These are phyloP conservation scores for Chrysophaeum taylorii DNA, from an alignment of 352 stramenopile species.

Conservation along the genomic window DNA sequence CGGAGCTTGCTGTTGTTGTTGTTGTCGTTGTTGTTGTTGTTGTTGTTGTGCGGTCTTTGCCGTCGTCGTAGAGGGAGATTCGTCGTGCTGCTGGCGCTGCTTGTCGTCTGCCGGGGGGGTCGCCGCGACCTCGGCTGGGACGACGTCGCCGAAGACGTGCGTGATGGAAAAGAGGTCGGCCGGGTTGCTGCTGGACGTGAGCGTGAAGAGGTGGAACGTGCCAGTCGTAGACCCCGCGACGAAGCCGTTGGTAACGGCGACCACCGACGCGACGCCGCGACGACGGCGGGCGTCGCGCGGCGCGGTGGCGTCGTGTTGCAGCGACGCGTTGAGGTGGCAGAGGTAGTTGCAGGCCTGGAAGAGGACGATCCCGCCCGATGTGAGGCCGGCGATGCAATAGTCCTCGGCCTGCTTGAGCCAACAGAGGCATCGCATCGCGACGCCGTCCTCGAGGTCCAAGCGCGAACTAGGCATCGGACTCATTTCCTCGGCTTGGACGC, in stretches of 20 bases:
- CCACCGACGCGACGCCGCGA: slow-evolving; percentile 10
- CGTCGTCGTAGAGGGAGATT: no score
- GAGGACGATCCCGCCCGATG: slow-evolving; percentile 64
- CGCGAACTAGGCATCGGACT: slow-evolving; percentile 62
- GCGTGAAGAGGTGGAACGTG: slow-evolving; percentile 26
- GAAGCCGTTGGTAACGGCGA: slow-evolving; percentile 23
- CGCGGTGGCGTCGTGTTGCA: not conserved
- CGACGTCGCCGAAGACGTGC: not conserved
- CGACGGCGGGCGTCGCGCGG: slow-evolving; percentile 4
- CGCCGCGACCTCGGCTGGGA: not conserved
- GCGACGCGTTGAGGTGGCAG: slow-evolving; percentile 5
- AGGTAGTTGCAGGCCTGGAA: slow-evolving; percentile 50
- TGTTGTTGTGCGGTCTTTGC: no score
- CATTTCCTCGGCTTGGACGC: slow-evolving; percentile 69
- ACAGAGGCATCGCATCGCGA: slow-evolving; percentile 62
- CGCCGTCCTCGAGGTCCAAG: slow-evolving; percentile 38
- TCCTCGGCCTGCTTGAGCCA: slow-evolving; percentile 80
- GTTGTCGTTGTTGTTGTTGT: no score
- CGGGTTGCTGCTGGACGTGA: slow-evolving; percentile 22
- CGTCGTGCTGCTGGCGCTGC: no score
- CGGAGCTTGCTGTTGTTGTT: no score
- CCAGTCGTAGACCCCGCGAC: slow-evolving; percentile 28
- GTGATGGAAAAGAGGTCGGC: slow-evolving; percentile 10
- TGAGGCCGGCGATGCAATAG: slow-evolving; percentile 66
- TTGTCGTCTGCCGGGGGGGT: no score